Percentiles rank a stretch among this genome's conserved stretches.
These are phyloP conservation scores for Populus euphratica DNA, from an alignment of 345 rosid species.

Conservation along the genomic window DNA sequence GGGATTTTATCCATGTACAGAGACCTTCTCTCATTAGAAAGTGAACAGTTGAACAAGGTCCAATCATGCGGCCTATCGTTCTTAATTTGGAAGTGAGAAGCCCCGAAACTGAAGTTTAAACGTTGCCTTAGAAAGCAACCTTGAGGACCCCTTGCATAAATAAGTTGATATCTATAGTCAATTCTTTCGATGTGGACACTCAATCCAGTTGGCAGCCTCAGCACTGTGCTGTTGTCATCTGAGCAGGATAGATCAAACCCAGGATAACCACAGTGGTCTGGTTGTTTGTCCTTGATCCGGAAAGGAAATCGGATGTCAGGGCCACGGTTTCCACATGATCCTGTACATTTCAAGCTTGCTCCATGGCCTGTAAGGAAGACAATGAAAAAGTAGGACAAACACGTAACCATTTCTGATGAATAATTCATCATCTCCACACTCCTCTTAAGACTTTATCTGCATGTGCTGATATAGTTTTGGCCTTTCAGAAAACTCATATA, in stretches of 20 bases:
- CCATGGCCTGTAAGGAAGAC: not conserved
- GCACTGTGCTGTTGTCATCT: slow-evolving; percentile 11
- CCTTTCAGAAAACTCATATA: too few species aligned
- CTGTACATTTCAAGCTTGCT: not conserved
- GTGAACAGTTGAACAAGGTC: slow-evolving; percentile 4
- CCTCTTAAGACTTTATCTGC: too few species aligned
- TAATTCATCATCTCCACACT: too few species aligned
- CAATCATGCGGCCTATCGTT: rapidly evolving
- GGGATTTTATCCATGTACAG: rapidly evolving
- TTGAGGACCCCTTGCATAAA: not conserved
- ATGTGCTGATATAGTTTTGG: too few species aligned
- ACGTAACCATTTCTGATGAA: too few species aligned
- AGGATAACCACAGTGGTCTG: not conserved
- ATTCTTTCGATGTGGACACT: slow-evolving; percentile 2
- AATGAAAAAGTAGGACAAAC: too few species aligned
- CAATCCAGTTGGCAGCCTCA: slow-evolving; percentile 16
- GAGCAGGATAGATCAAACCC: slow-evolving; percentile 23
- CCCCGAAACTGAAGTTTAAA: slow-evolving; percentile 7
- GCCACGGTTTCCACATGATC: not conserved
- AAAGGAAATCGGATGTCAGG: slow-evolving; percentile 15
- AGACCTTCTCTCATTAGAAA: not conserved
- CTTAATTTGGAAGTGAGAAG: slow-evolving; percentile 2
- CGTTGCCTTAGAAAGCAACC: slow-evolving; percentile 1
- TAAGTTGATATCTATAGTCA: slow-evolving; percentile 3
- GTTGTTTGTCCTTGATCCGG: not conserved